Conservation (phyloP, 352 stramenopile species). For the Phytopythium montanum region DNA sequence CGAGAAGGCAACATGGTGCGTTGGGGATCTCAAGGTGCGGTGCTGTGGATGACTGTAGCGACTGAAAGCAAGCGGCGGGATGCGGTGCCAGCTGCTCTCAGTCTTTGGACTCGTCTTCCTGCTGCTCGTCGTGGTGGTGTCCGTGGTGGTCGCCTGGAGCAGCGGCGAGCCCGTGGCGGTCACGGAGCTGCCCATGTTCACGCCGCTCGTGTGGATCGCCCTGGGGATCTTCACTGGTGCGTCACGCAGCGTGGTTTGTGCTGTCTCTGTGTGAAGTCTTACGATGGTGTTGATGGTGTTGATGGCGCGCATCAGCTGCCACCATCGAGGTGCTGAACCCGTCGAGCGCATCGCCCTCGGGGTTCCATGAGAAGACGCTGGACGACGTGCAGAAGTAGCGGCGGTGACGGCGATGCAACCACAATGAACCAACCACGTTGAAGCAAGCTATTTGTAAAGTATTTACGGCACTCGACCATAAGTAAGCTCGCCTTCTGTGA, state of each 20-base stretch:
- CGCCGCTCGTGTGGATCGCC: slow-evolving; percentile 76
- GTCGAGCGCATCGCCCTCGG: slow-evolving; percentile 2
- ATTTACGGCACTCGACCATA: not conserved
- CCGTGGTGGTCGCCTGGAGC: slow-evolving; percentile 51
- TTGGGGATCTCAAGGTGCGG: not conserved
- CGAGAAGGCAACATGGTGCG: slow-evolving; percentile 52
- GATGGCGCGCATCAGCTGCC: slow-evolving; percentile 2
- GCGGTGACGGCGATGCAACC: not conserved
- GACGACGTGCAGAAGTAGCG: slow-evolving; percentile 3
- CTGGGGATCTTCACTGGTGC: slow-evolving; percentile 78
- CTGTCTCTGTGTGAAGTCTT: not conserved
- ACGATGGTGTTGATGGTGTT: not conserved
- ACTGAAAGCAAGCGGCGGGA: not conserved
- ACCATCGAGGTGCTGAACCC: slow-evolving; percentile 12
- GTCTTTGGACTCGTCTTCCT: slow-evolving; percentile 69
- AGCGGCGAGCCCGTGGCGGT: slow-evolving; percentile 38
- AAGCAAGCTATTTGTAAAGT: not conserved
- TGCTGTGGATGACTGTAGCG: not conserved
- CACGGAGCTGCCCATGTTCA: slow-evolving; percentile 67
- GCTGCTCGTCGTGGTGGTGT: slow-evolving; percentile 58
- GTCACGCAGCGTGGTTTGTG: not conserved
- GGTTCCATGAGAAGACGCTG: slow-evolving; percentile 4
- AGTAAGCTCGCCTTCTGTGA: not conserved
- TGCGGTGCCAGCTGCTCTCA: slow-evolving; percentile 46
- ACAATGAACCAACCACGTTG: too few relatives aligned